These are phyloP conservation scores for Alternaria triticina DNA, from an alignment of 2,329 filamentous ascomycete species.

Conservation along the genomic window DNA sequence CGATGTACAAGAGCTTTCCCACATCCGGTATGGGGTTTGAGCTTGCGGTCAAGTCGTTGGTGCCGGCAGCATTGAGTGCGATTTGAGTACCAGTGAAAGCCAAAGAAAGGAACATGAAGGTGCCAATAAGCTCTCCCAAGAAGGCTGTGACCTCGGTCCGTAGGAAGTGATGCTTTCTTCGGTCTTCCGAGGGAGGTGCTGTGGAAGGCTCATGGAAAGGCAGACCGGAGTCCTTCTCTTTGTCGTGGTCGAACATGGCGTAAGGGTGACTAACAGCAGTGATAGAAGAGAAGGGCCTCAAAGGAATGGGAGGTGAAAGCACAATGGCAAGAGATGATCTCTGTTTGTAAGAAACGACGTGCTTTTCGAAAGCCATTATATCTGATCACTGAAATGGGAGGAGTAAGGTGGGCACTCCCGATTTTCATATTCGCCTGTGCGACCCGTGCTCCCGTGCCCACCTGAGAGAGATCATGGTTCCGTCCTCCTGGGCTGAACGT, in stretches of 20 bases:
- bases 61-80: constrained; percentile 51
- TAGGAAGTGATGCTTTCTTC: constrained; percentile 4
- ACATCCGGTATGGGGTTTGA: constrained; percentile 18
- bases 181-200: constrained; percentile 8
- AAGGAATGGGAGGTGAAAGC: not conserved
- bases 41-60: constrained; percentile 34
- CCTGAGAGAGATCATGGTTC: not conserved
- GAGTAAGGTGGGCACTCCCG: not conserved
- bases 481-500: not conserved
- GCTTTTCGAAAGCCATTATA: constrained; percentile 7
- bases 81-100: constrained; percentile 52
- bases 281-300: constrained; percentile 1
- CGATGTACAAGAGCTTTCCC: constrained; percentile 45
- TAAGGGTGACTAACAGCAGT: not conserved
- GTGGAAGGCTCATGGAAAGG: constrained; percentile 22
- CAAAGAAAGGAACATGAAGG: constrained; percentile 53
- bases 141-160: constrained; percentile 32
- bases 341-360: not conserved
- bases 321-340: not conserved
- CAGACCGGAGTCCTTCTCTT: constrained; percentile 5
- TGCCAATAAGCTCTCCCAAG: constrained; percentile 54
- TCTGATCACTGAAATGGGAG: not conserved
- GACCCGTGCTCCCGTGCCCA: not conserved
- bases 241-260: constrained; percentile 17
- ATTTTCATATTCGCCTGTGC: constrained; percentile 5